phyloP scores from a whole-genome alignment of 1,284 basidiomycete species.

The Grifola frondosa region DNA sequence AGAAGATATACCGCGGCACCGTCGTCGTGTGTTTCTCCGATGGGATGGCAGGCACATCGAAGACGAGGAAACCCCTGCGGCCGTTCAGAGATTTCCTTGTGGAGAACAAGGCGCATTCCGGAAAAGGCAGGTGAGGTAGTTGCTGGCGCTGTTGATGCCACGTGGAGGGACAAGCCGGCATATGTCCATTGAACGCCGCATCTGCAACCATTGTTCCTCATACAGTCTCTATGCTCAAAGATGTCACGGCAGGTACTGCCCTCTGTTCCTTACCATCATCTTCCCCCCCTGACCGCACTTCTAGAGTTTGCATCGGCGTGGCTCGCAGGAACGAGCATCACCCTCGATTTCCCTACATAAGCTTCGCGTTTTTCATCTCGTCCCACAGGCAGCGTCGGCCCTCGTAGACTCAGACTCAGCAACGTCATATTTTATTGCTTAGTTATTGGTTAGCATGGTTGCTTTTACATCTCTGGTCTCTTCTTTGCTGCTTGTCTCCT shows the following conservation, averaged over 20 bases:
- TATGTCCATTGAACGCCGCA: slow-evolving; percentile 5
- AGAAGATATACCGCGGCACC: no score
- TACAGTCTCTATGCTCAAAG: slow-evolving; percentile 17
- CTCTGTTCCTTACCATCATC: slow-evolving; percentile 30
- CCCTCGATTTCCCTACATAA: slow-evolving; percentile 26
- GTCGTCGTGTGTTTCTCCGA: no score
- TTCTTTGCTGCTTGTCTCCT: slow-evolving; percentile 34
- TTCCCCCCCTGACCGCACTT: slow-evolving; percentile 14
- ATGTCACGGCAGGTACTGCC: slow-evolving; percentile 14
- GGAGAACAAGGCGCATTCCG: slow-evolving; percentile 29
- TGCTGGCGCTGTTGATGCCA: slow-evolving; percentile 20
- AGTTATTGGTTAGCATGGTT: slow-evolving; percentile 36
- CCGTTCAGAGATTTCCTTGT: slow-evolving; percentile 15
- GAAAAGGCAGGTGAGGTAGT: slow-evolving; percentile 28
- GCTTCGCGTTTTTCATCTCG: slow-evolving; percentile 10
- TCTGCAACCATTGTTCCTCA: slow-evolving; percentile 29
- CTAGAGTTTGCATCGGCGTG: slow-evolving; percentile 14
- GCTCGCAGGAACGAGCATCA: slow-evolving; percentile 29
- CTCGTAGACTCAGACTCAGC: slow-evolving; percentile 16
- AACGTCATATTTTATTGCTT: slow-evolving; percentile 16
- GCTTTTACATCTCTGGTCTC: slow-evolving; percentile 35
- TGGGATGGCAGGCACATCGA: no score
- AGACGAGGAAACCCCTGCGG: no score
- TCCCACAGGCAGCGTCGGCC: slow-evolving; percentile 25
- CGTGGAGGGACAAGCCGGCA: slow-evolving; percentile 16